Evolutionary conservation across 2,329 filamentous ascomycete species (phyloP).

Genomic region (Ceratocystiopsis brevicomis): DNA sequence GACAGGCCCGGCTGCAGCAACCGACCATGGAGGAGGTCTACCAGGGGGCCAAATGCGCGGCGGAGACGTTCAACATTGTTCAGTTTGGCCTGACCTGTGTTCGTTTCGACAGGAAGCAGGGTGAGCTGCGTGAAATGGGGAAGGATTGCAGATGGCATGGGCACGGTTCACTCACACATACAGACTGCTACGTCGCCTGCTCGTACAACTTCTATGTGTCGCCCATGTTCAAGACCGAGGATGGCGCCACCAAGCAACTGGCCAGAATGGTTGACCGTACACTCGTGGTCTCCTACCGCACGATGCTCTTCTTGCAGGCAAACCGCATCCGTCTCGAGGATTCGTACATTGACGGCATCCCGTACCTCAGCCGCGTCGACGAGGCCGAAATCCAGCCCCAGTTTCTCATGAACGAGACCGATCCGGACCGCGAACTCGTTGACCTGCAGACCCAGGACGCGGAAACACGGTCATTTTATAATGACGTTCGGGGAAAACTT

Average conservation of each 20-base stretch:
- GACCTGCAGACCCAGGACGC: conserved; percentile 2
- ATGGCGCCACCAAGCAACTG: conserved; percentile 5
- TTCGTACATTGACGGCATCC: conserved; percentile 13
- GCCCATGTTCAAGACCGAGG: conserved; percentile 12
- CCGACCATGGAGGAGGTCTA: conserved; percentile 12
- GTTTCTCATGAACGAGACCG: conserved; percentile 1
- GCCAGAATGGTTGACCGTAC: conserved; percentile 12
- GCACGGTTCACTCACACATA: too few relatives aligned
- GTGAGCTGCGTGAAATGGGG: background rate
- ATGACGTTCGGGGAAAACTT: background rate
- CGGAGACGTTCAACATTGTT: conserved; percentile 16
- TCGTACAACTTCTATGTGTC: conserved; percentile 17
- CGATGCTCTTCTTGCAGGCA: conserved; percentile 14
- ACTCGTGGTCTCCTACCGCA: conserved; percentile 13
- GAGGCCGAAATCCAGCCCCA: conserved; percentile 1
- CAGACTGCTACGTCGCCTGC: too few relatives aligned
- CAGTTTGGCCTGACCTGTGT: conserved; percentile 20
- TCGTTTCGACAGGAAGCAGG: conserved; percentile 1
- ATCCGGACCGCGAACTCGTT: background rate
- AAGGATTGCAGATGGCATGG: too few relatives aligned
- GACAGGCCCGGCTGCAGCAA: background rate
- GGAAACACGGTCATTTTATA: conserved; percentile 8
- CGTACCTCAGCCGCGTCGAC: conserved; percentile 15
- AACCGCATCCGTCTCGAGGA: conserved; percentile 13
- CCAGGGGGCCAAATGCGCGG: conserved; percentile 12